Evolutionary conservation across 2,329 filamentous ascomycete species (phyloP).

Genomic region (Sphaerulina musiva): DNA sequence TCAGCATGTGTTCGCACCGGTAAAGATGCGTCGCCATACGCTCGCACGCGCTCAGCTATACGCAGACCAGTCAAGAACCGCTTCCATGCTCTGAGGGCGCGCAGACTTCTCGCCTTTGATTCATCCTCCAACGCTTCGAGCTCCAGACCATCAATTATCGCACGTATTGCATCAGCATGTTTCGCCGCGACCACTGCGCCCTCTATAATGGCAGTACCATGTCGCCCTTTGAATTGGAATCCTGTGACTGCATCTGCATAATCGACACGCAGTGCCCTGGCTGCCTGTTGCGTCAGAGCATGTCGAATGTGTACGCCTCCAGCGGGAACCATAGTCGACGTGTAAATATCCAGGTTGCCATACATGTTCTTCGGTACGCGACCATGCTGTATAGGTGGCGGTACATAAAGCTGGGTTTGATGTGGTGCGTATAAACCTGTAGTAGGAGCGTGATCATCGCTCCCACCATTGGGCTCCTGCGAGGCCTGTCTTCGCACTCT

Average conservation of each 20-base stretch:
- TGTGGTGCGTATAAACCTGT: conserved; percentile 55
- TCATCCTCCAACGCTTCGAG: conserved; percentile 60
- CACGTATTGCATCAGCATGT: conserved; percentile 63
- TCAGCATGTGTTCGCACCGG: conserved; percentile 4
- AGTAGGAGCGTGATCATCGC: conserved; percentile 40
- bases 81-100: conserved; percentile 52
- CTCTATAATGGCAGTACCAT: conserved; percentile 74
- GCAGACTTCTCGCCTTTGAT: conserved; percentile 46
- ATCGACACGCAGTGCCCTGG: conserved; percentile 69
- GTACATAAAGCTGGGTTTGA: conserved; percentile 64
- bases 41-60: conserved; percentile 67
- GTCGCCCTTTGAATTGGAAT: conserved; percentile 78
- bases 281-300: conserved; percentile 60
- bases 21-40: conserved; percentile 34
- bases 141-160: conserved; percentile 61
- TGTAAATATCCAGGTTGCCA: conserved; percentile 59
- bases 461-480: conserved; percentile 28
- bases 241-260: conserved; percentile 85
- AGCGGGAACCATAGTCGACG: conserved; percentile 56
- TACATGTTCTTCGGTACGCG: conserved; percentile 58
- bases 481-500: conserved; percentile 19
- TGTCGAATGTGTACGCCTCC: conserved; percentile 54
- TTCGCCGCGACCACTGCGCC: conserved; percentile 72
- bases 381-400: conserved; percentile 69
- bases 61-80: conserved; percentile 56